Conservation (phyloP, 108 stramenopile genomes). For the Bacterosira constricta region DNA sequence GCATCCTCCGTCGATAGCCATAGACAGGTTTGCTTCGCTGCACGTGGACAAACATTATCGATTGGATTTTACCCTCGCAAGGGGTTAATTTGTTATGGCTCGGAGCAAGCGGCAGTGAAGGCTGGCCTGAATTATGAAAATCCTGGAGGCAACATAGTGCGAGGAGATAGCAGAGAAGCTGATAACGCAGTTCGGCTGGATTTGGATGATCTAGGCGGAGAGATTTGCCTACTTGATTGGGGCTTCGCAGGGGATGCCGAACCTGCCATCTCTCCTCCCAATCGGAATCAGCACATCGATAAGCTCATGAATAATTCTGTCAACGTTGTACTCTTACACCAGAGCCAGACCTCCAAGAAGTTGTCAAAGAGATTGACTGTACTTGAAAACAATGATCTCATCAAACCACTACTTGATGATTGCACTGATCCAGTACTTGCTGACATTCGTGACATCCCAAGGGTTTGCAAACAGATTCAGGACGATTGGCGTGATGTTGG, state of each 20-base stretch:
- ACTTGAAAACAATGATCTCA: constrained; percentile 54
- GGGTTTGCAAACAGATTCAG: constrained; percentile 38
- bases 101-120: constrained; percentile 86
- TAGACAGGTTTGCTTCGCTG: constrained; percentile 77
- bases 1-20: constrained; percentile 74
- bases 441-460: constrained; percentile 52
- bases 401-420: constrained; percentile 46
- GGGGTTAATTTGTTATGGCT: constrained; percentile 78
- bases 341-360: constrained; percentile 23
- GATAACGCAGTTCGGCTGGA: constrained; percentile 47
- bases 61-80: constrained; percentile 82
- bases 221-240: constrained; percentile 53
- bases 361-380: constrained; percentile 36
- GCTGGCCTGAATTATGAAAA: constrained; percentile 55
- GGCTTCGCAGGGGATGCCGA: constrained; percentile 27
- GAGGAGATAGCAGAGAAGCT: constrained; percentile 17
- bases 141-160: constrained; percentile 35
- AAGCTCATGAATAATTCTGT: constrained; percentile 47
- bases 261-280: constrained; percentile 49
- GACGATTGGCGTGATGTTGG: constrained; percentile 50
- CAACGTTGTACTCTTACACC: constrained; percentile 44
- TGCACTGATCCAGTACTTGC: constrained; percentile 38
- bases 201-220: constrained; percentile 53
- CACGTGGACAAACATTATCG: constrained; percentile 80
- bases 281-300: constrained; percentile 26